These are phyloP conservation scores for Neurospora discreta DNA, from an alignment of 495 filamentous ascomycete genomes.

Conservation along the genomic window DNA sequence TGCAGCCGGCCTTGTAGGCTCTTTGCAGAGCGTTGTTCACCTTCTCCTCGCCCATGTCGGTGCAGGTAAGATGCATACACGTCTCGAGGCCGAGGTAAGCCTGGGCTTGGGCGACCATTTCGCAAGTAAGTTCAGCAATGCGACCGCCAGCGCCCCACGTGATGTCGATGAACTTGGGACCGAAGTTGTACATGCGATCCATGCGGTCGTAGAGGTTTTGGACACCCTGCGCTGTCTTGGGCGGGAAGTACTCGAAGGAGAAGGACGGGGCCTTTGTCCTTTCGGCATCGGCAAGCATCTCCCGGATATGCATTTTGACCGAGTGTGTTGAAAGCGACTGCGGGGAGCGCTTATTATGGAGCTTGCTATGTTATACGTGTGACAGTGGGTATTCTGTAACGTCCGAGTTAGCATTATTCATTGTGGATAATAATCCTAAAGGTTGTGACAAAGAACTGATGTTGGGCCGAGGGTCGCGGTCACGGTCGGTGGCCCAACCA, in stretches of 20 bases:
- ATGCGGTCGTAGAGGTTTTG: constrained; percentile 99
- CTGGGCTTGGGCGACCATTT: constrained; percentile 96
- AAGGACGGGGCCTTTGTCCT: constrained; percentile 67
- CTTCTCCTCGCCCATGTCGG: constrained; percentile 88
- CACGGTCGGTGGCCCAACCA: not conserved
- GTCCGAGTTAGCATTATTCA: not conserved
- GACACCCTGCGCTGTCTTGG: constrained; percentile 98
- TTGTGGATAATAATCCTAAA: not conserved
- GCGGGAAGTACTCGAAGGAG: constrained; percentile 99
- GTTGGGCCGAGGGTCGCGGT: not conserved
- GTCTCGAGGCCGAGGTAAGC: constrained; percentile 95
- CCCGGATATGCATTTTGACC: constrained; percentile 66
- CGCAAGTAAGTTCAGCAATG: constrained; percentile 81
- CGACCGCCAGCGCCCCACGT: constrained; percentile 97
- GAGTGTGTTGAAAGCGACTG: not conserved
- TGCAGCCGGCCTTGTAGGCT: constrained; percentile 92
- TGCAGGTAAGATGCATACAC: constrained; percentile 98
- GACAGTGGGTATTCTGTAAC: not conserved
- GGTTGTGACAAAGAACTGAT: not conserved
- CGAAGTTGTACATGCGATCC: constrained; percentile 94
- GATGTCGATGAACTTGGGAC: constrained; percentile 92
- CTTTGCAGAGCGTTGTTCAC: constrained; percentile 79
- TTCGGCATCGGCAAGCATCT: constrained; percentile 80
- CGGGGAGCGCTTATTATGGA: not conserved
- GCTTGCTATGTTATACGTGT: not conserved